phyloP scores from a whole-genome alignment of 192 early-diverging fungal genomes.

The Lobosporangium transversale region DNA sequence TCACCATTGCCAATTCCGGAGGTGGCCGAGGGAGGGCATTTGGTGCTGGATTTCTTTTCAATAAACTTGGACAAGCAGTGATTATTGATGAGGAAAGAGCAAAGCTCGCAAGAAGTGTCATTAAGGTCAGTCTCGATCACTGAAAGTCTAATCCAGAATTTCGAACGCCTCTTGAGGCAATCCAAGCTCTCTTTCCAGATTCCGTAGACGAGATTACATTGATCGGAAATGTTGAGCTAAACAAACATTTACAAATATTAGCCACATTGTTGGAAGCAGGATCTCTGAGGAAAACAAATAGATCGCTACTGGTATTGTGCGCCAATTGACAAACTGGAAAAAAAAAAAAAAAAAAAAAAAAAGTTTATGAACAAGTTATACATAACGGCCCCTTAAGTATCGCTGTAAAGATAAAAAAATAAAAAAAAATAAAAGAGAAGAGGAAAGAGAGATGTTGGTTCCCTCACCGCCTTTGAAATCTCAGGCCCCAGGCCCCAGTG shows the following conservation, averaged over 20 bases:
- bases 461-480: too few species aligned
- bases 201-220: background rate
- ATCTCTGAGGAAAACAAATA: background rate
- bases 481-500: too few species aligned
- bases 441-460: too few species aligned
- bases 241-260: background rate
- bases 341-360: too few species aligned
- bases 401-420: too few species aligned
- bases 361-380: too few species aligned
- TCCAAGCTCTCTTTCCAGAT: background rate
- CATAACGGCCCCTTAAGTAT: too few species aligned
- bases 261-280: background rate
- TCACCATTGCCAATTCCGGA: background rate
- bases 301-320: background rate
- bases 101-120: background rate
- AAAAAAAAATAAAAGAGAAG: too few species aligned
- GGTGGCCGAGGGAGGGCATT: background rate
- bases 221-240: background rate
- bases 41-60: background rate
- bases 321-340: too few species aligned
- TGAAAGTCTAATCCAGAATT: background rate
- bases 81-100: background rate
- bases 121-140: background rate
- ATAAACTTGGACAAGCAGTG: background rate
- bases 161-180: background rate